Percentiles rank a stretch among this genome's conserved stretches.
phyloP scores from a whole-genome alignment of 78 protist genomes.

The Fonticula alba region DNA sequence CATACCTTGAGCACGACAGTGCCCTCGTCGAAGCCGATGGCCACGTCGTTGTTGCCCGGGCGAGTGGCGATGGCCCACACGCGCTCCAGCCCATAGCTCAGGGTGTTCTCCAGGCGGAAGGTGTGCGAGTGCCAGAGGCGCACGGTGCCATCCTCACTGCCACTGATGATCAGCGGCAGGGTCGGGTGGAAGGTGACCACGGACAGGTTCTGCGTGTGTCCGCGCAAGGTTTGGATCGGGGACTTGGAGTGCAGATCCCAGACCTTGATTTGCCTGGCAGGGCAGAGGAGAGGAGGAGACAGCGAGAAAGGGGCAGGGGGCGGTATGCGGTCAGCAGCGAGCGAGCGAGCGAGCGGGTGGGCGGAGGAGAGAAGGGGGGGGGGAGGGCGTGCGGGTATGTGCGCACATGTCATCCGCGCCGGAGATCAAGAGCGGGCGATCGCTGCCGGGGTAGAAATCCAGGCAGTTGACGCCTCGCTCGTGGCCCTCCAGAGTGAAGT shows the following conservation, averaged over 20 bases:
- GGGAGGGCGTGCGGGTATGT: too few relatives aligned
- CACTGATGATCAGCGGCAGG: constrained; percentile 83
- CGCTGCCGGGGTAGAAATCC: constrained; percentile 75
- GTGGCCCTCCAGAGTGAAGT: constrained; percentile 95
- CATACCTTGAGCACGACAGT: constrained; percentile 62
- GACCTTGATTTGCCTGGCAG: constrained; percentile 40
- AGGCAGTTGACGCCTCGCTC: constrained; percentile 91
- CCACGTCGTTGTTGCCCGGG: constrained; percentile 51
- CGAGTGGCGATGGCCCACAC: constrained; percentile 68
- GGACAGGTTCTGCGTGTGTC: constrained; percentile 76
- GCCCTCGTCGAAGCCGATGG: constrained; percentile 86
- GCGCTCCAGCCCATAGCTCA: constrained; percentile 80
- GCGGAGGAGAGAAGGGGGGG: too few relatives aligned
- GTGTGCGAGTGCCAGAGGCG: constrained; percentile 80
- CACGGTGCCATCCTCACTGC: constrained; percentile 71
- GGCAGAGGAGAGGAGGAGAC: not conserved
- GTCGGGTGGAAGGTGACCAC: constrained; percentile 85
- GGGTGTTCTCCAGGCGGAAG: constrained; percentile 70
- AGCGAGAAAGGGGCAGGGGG: not conserved
- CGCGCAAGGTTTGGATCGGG: constrained; percentile 80
- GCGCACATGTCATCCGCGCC: constrained; percentile 83
- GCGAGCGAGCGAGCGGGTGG: not conserved
- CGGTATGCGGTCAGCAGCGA: not conserved
- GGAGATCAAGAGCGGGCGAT: constrained; percentile 86
- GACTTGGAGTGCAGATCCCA: constrained; percentile 94